Percentiles rank a stretch among this genome's conserved stretches.
phyloP scores from a whole-genome alignment of 1,284 basidiomycete species.

The Ceratobasidium sp. region DNA sequence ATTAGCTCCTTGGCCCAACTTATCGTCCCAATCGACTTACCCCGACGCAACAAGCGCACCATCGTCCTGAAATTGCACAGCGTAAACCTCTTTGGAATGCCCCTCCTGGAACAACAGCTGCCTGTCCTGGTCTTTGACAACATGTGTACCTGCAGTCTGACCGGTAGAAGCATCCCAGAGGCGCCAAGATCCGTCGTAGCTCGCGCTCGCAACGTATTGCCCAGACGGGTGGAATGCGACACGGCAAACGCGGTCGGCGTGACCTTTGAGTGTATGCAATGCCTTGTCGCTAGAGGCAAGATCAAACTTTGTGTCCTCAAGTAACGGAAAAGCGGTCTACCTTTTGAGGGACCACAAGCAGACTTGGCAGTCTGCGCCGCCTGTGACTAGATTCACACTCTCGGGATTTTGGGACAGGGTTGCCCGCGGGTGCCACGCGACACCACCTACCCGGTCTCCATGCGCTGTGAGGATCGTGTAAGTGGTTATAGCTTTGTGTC shows the following conservation, averaged over 20 bases:
- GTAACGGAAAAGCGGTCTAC: conserved; percentile 55
- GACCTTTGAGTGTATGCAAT: conserved; percentile 82
- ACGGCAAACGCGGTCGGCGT: conserved; percentile 88
- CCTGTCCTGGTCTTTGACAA: conserved; percentile 17
- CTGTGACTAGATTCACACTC: conserved; percentile 86
- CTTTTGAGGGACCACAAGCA: conserved; percentile 88
- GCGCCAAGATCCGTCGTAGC: conserved; percentile 98
- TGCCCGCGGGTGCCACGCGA: conserved; percentile 97
- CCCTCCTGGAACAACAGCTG: conserved; percentile 94
- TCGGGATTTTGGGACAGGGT: conserved; percentile 77
- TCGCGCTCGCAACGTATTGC: conserved; percentile 89
- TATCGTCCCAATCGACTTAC: conserved; percentile 54
- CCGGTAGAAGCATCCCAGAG: conserved; percentile 80
- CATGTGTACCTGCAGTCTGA: conserved; percentile 61
- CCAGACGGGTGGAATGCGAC: conserved; percentile 97
- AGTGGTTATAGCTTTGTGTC: conserved; percentile 1
- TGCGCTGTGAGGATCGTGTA: conserved; percentile 12
- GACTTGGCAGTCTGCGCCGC: conserved; percentile 85
- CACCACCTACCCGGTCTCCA: conserved; percentile 86
- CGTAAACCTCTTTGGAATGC: conserved; percentile 95
- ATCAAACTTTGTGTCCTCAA: not conserved
- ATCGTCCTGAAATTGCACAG: conserved; percentile 94
- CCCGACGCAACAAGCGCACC: conserved; percentile 92
- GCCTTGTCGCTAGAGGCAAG: conserved; percentile 69
- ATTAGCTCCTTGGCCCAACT: conserved; percentile 30